phyloP scores from a whole-genome alignment of 75 land plant species.

The Chamaecyparis obtusa region DNA sequence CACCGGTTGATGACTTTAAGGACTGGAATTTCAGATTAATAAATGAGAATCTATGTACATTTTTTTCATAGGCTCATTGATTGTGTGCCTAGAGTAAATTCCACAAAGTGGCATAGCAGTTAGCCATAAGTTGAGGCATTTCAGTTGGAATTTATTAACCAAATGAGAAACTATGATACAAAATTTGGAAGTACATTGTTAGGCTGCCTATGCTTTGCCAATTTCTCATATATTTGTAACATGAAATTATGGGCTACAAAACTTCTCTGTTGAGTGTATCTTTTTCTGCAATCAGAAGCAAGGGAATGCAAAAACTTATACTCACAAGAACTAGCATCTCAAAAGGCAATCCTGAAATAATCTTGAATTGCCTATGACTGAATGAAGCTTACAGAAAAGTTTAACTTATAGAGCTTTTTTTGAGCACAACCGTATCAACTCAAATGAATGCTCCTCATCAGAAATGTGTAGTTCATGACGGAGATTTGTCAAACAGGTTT shows the following conservation, averaged over 20 bases:
- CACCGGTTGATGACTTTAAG: not conserved
- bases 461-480: slow-evolving; percentile 57
- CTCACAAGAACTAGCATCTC: not conserved
- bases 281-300: slow-evolving; percentile 3
- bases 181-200: not conserved
- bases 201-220: not conserved
- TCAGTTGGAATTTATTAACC: not conserved
- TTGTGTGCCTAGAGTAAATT: not conserved
- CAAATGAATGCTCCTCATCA: slow-evolving; percentile 64
- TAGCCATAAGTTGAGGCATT: not conserved
- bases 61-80: not conserved
- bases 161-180: not conserved
- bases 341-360: not conserved
- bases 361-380: slow-evolving; percentile 2
- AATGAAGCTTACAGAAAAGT: not conserved
- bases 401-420: not conserved
- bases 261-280: not conserved
- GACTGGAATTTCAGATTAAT: not conserved
- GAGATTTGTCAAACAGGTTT: slow-evolving; percentile 50
- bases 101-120: not conserved
- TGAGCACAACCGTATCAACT: slow-evolving; percentile 22
- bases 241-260: not conserved
- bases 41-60: slow-evolving; percentile 7
- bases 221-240: not conserved
- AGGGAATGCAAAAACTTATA: slow-evolving; percentile 2